A percentile compares a stretch with the other conserved stretches of the same genome.
Evolutionary conservation across 1,139 yeast species (phyloP).

Genomic region (Pichia sp.): DNA sequence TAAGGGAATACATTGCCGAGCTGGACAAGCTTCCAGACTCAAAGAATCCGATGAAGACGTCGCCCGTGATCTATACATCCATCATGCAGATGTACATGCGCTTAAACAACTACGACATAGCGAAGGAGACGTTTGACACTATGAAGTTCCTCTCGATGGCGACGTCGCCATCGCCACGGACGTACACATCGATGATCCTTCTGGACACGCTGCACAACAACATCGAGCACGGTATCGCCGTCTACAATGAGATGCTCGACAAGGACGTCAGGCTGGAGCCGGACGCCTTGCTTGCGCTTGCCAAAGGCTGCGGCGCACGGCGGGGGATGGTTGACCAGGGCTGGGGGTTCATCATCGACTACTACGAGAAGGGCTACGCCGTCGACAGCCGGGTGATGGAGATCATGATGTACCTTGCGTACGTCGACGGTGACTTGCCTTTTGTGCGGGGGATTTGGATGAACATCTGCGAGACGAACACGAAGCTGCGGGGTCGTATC

Average conservation of each 20-base stretch:
- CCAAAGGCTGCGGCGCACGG: conserved; percentile 67
- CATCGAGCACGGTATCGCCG: conserved; percentile 69
- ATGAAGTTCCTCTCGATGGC: conserved; percentile 71
- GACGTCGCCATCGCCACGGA: conserved; percentile 61
- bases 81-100: conserved; percentile 65
- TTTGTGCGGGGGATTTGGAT: conserved; percentile 68
- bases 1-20: conserved; percentile 26
- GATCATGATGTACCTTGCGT: conserved; percentile 67
- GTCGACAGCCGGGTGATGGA: conserved; percentile 55
- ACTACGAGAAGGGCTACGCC: conserved; percentile 49
- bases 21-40: conserved; percentile 14
- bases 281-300: conserved; percentile 51
- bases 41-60: conserved; percentile 17
- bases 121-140: conserved; percentile 71
- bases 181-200: conserved; percentile 69
- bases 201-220: conserved; percentile 59
- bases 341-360: conserved; percentile 75
- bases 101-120: conserved; percentile 51
- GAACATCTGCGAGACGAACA: conserved; percentile 25
- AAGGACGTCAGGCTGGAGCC: conserved; percentile 24
- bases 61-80: conserved; percentile 55
- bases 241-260: conserved; percentile 64
- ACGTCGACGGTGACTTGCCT: conserved; percentile 73
- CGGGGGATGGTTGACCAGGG: conserved; percentile 46
- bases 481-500: conserved; percentile 23